phyloP scores from a whole-genome alignment of 345 rosid genomes.

The Citrus medica region DNA sequence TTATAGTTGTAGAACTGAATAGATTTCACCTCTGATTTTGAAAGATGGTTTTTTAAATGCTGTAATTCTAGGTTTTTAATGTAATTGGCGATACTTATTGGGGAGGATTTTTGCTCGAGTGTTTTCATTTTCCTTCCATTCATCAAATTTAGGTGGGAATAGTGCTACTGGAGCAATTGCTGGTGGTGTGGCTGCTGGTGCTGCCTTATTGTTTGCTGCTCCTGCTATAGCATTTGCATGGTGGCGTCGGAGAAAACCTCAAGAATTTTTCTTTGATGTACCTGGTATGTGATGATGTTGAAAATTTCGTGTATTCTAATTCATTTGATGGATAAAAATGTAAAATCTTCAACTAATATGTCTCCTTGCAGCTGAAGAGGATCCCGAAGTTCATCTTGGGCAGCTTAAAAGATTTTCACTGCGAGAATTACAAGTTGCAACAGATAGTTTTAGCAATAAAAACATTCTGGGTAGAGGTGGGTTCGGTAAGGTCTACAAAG shows the following conservation, averaged over 20 bases:
- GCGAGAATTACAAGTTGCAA: conserved; percentile 93
- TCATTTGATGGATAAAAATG: neutral
- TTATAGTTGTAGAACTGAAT: neutral
- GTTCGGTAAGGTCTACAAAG: conserved; percentile 95
- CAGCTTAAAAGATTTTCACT: conserved; percentile 95
- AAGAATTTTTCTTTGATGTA: conserved; percentile 87
- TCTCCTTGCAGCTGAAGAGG: conserved; percentile 81
- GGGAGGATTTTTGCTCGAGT: neutral
- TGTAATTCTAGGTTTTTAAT: neutral
- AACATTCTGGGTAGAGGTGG: conserved; percentile 97
- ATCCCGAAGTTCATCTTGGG: conserved; percentile 96
- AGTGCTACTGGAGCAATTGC: conserved; percentile 94
- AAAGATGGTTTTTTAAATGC: neutral
- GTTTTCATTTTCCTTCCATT: neutral
- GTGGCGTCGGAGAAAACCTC: conserved; percentile 95
- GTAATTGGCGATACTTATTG: neutral
- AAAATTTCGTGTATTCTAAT: neutral
- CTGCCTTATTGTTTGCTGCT: conserved; percentile 93
- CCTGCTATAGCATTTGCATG: conserved; percentile 98
- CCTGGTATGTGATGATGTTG: conserved; percentile 58
- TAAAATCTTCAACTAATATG: neutral
- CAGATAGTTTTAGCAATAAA: conserved; percentile 87
- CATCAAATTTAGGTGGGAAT: conserved; percentile 54
- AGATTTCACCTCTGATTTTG: neutral
- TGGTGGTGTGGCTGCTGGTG: conserved; percentile 99